A percentile compares a stretch with the other conserved stretches of the same genome.
phyloP scores from a whole-genome alignment of 1,139 yeast genomes.

The Nakaseomyces kungkrabaensis region DNA sequence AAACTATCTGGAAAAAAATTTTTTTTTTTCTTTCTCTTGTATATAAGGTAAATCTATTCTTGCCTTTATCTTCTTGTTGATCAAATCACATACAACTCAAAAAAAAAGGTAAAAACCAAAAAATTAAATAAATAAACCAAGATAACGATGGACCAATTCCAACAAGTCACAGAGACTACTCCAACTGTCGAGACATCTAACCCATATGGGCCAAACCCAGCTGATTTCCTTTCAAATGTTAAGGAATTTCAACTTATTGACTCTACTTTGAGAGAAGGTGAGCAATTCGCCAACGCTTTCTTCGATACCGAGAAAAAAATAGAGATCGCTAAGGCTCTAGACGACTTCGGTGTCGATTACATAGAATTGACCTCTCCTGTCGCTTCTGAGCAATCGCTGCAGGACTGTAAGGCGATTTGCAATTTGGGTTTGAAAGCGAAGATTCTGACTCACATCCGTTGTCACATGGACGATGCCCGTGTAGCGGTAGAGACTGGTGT shows the following conservation, averaged over 20 bases:
- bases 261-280: slow-evolving; percentile 95
- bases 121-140: neutral
- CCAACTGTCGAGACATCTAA: slow-evolving; percentile 33
- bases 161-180: slow-evolving; percentile 42
- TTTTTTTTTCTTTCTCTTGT: neutral
- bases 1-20: too few relatives aligned
- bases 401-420: slow-evolving; percentile 96
- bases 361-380: slow-evolving; percentile 97
- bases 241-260: slow-evolving; percentile 85
- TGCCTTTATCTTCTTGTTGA: too few relatives aligned
- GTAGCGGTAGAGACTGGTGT: slow-evolving; percentile 98
- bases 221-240: slow-evolving; percentile 85
- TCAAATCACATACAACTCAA: neutral
- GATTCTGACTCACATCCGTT: slow-evolving; percentile 83
- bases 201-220: slow-evolving; percentile 94
- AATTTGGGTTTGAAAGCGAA: slow-evolving; percentile 93
- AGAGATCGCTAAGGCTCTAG: slow-evolving; percentile 94
- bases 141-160: slow-evolving; percentile 24
- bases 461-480: slow-evolving; percentile 98
- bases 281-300: slow-evolving; percentile 96
- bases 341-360: slow-evolving; percentile 96
- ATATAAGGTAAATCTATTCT: too few relatives aligned
- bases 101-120: neutral
- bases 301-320: slow-evolving; percentile 92
- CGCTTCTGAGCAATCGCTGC: slow-evolving; percentile 87